These are phyloP conservation scores for Aspergillus sp. DNA, from an alignment of 2,329 filamentous ascomycete species.

Conservation along the genomic window DNA sequence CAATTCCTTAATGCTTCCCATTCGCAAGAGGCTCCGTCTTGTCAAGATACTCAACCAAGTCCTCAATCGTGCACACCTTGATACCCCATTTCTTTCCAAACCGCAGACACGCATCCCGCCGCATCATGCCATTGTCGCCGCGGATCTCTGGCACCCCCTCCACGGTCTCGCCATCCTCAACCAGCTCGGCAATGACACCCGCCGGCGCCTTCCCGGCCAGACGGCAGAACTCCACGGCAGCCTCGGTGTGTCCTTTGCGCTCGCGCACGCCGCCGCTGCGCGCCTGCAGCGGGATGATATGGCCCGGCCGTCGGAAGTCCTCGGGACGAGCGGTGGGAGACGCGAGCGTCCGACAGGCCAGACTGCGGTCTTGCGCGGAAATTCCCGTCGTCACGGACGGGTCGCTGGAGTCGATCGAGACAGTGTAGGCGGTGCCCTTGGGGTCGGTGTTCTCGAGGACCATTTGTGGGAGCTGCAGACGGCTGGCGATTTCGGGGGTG, in stretches of 20 bases:
- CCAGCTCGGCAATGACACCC: slow-evolving; percentile 86
- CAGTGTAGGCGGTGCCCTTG: slow-evolving; percentile 87
- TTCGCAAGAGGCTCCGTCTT: slow-evolving; percentile 57
- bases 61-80: slow-evolving; percentile 93
- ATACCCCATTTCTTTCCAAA: slow-evolving; percentile 89
- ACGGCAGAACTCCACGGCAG: slow-evolving; percentile 84
- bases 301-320: slow-evolving; percentile 78
- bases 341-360: slow-evolving; percentile 78
- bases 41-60: slow-evolving; percentile 77
- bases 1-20: slow-evolving; percentile 32
- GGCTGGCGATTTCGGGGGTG: slow-evolving; percentile 63
- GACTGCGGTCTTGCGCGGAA: slow-evolving; percentile 78
- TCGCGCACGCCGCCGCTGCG: slow-evolving; percentile 76
- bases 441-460: slow-evolving; percentile 76
- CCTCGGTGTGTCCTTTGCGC: slow-evolving; percentile 86
- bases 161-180: slow-evolving; percentile 77
- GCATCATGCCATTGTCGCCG: slow-evolving; percentile 79
- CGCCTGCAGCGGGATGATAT: slow-evolving; percentile 83
- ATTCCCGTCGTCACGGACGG: slow-evolving; percentile 82
- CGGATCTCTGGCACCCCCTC: slow-evolving; percentile 64
- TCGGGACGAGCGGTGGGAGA: slow-evolving; percentile 56
- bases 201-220: slow-evolving; percentile 74
- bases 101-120: slow-evolving; percentile 78
- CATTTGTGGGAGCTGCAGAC: slow-evolving; percentile 85
- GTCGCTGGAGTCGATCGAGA: slow-evolving; percentile 79